These are phyloP conservation scores for Eucalyptus erythrocorys DNA, from an alignment of 345 rosid genomes.

Conservation along the genomic window DNA sequence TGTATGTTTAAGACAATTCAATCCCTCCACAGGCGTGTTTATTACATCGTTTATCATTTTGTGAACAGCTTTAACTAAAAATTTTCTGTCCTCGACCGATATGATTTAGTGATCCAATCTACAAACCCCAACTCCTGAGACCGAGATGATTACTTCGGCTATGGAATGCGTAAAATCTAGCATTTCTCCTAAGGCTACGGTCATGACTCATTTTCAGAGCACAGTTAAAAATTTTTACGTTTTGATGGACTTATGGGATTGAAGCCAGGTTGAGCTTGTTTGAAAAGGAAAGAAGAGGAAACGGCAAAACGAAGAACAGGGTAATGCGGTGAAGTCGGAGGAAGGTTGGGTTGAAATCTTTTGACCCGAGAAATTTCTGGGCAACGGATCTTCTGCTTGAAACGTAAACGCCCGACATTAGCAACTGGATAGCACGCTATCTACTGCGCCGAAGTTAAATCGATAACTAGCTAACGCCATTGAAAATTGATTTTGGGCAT, in stretches of 20 bases:
- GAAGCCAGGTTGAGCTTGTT: neutral
- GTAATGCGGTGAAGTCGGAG: neutral
- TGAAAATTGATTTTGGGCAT: neutral
- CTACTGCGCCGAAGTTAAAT: neutral
- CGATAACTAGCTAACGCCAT: neutral
- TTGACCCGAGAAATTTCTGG: neutral
- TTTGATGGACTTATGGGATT: neutral
- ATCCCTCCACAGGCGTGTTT: neutral
- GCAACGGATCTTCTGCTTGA: neutral
- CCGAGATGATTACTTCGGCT: neutral
- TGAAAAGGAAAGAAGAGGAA: neutral
- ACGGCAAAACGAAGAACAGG: neutral
- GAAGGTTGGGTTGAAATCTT: neutral
- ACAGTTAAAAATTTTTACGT: neutral
- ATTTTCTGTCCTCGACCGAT: too few relatives aligned
- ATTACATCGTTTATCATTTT: too few relatives aligned
- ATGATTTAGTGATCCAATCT: neutral
- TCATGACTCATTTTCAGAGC: neutral
- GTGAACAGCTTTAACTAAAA: too few relatives aligned
- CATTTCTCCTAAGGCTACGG: neutral
- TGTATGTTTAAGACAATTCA: neutral
- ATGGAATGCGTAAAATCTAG: too few relatives aligned
- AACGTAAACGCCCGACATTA: neutral
- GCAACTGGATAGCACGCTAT: neutral
- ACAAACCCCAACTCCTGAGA: neutral